These are phyloP conservation scores for Diaporthe sp. DNA, from an alignment of 2,329 filamentous ascomycete species.

Conservation along the genomic window DNA sequence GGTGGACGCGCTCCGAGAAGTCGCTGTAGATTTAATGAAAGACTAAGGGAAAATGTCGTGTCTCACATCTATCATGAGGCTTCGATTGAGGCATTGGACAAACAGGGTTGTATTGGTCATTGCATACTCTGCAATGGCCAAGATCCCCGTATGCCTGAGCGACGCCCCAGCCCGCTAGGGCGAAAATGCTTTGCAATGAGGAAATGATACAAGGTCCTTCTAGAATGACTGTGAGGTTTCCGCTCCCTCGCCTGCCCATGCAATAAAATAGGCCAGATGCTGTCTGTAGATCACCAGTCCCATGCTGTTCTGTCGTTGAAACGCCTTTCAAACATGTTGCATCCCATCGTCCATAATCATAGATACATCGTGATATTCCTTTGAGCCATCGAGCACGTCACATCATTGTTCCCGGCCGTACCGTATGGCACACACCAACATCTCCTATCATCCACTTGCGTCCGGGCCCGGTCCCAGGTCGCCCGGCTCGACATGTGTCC, in stretches of 20 bases:
- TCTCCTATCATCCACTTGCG: constrained; percentile 38
- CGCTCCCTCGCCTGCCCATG: constrained; percentile 9
- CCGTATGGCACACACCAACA: neutral
- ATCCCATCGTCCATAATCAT: constrained; percentile 9
- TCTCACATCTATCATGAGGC: neutral
- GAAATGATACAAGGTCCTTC: constrained; percentile 3
- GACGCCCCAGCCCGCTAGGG: constrained; percentile 6
- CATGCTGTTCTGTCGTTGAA: constrained; percentile 17
- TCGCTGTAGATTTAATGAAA: constrained; percentile 80
- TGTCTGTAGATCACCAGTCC: constrained; percentile 12
- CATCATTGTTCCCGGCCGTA: neutral
- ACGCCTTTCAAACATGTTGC: constrained; percentile 3
- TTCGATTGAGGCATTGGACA: neutral
- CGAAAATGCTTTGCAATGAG: neutral
- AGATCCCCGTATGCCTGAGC: neutral
- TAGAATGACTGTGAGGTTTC: constrained; percentile 7
- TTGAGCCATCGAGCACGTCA: neutral
- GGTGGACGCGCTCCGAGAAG: constrained; percentile 78
- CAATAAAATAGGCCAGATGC: neutral
- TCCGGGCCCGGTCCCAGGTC: constrained; percentile 49
- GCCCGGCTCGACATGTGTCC: constrained; percentile 57
- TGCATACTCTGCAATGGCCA: neutral
- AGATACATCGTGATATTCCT: neutral
- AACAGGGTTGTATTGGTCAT: neutral
- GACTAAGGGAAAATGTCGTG: constrained; percentile 35